Evolutionary conservation across 768 basidiomycete genomes (phyloP).

Genomic region (Daedaleopsis sinensis): DNA sequence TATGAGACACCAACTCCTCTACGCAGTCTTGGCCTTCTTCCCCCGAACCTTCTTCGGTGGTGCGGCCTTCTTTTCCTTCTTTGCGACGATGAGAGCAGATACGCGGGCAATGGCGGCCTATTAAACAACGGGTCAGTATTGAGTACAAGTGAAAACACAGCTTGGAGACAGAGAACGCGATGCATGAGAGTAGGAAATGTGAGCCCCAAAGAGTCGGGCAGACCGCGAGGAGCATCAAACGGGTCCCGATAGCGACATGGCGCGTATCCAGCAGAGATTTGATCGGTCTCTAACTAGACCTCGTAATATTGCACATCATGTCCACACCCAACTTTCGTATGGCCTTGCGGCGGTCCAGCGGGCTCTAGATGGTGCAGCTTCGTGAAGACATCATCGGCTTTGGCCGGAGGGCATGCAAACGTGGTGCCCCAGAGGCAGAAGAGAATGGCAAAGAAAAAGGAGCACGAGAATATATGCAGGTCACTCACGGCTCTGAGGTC

Average conservation of each 20-base stretch:
- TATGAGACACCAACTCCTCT: conserved; percentile 6
- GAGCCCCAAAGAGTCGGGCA: conserved; percentile 74
- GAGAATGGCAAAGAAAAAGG: conserved; percentile 13
- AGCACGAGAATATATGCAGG: conserved; percentile 4
- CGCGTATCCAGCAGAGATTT: conserved; percentile 58
- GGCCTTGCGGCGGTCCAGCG: conserved; percentile 68
- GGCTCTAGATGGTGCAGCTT: conserved; percentile 88
- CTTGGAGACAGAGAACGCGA: conserved; percentile 16
- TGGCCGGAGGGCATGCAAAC: not conserved
- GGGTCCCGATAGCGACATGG: conserved; percentile 82
- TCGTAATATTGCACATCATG: conserved; percentile 80
- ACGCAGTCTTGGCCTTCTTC: conserved; percentile 51
- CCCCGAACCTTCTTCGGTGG: conserved; percentile 75
- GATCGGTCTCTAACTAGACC: conserved; percentile 56
- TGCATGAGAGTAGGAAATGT: conserved; percentile 39
- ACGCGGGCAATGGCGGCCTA: conserved; percentile 79
- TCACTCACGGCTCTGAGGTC: conserved; percentile 76
- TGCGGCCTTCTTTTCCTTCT: conserved; percentile 68
- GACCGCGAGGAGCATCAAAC: conserved; percentile 60
- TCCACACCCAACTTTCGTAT: conserved; percentile 91
- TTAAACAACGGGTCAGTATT: conserved; percentile 8
- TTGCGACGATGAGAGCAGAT: conserved; percentile 69
- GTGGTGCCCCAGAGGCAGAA: not conserved
- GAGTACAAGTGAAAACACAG: conserved; percentile 9
- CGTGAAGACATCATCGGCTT: not conserved